Conservation (phyloP, 768 basidiomycete genomes). For the Suillus bovinus region DNA sequence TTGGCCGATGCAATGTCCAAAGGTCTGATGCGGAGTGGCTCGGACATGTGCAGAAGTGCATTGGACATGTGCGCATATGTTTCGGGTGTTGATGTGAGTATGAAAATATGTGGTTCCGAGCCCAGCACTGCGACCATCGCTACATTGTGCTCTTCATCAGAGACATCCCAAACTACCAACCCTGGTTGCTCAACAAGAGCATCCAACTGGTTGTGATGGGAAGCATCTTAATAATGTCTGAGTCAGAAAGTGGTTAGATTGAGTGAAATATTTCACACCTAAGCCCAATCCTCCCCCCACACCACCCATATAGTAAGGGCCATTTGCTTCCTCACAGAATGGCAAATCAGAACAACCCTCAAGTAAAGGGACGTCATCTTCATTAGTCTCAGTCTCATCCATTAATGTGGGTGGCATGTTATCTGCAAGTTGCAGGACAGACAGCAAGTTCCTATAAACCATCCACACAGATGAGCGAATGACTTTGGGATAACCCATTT, state of each 20-base stretch:
- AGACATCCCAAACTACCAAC: constrained; percentile 4
- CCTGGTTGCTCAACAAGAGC: background rate
- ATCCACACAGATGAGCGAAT: constrained; percentile 24
- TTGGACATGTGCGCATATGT: too few species aligned
- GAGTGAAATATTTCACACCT: background rate
- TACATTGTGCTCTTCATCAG: background rate
- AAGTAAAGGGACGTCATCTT: background rate
- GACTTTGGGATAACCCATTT: constrained; percentile 25
- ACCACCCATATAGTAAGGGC: constrained; percentile 12
- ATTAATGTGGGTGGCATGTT: background rate
- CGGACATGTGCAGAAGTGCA: too few species aligned
- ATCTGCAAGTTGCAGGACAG: background rate
- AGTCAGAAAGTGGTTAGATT: too few species aligned
- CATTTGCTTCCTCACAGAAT: background rate
- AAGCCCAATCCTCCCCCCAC: constrained; percentile 8
- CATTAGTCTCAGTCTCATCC: background rate
- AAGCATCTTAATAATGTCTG: too few species aligned
- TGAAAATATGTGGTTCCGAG: too few species aligned
- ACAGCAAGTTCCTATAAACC: constrained; percentile 9
- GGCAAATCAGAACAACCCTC: constrained; percentile 3
- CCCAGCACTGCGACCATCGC: too few species aligned
- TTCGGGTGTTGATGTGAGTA: too few species aligned
- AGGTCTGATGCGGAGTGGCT: too few species aligned
- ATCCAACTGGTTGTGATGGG: background rate
- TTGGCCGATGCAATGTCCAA: too few species aligned